Conservation (phyloP, 495 filamentous ascomycete genomes). For the Penicillium roqueforti region DNA sequence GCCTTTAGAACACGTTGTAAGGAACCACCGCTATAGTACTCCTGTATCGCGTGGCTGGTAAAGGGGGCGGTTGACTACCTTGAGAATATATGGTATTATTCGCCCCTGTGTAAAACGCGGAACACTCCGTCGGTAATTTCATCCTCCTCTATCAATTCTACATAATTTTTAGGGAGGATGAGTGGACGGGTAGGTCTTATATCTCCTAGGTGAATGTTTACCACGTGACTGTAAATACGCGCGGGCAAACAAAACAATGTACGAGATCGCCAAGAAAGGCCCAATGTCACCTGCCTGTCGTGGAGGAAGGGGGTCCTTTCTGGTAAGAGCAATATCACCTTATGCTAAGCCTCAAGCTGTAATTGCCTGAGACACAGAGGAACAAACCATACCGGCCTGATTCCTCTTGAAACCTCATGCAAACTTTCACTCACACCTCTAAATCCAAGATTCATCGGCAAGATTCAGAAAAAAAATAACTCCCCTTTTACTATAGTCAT, state of each 20-base stretch:
- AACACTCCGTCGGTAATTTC: slow-evolving; percentile 19
- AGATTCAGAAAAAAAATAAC: background rate
- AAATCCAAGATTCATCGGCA: background rate
- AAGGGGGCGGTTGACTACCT: slow-evolving; percentile 18
- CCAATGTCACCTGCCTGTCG: too few species aligned
- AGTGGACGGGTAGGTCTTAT: too few species aligned
- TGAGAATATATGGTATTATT: slow-evolving; percentile 15
- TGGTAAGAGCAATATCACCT: too few species aligned
- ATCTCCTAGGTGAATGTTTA: too few species aligned
- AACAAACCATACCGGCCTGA: too few species aligned
- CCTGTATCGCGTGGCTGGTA: slow-evolving; percentile 20
- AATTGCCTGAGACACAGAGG: too few species aligned
- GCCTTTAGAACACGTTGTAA: slow-evolving; percentile 13
- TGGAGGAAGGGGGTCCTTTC: too few species aligned
- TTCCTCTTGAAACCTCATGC: background rate
- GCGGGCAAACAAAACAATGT: too few species aligned
- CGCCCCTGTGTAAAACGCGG: slow-evolving; percentile 7
- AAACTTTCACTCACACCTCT: background rate
- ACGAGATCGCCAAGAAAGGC: too few species aligned
- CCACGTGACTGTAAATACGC: too few species aligned
- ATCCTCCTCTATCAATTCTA: slow-evolving; percentile 8
- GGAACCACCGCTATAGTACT: slow-evolving; percentile 18
- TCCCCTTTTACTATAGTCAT: background rate
- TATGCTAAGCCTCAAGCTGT: too few species aligned
- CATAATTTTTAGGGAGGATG: too few species aligned